phyloP scores from a whole-genome alignment of 345 rosid species.

The Salix caprea region DNA sequence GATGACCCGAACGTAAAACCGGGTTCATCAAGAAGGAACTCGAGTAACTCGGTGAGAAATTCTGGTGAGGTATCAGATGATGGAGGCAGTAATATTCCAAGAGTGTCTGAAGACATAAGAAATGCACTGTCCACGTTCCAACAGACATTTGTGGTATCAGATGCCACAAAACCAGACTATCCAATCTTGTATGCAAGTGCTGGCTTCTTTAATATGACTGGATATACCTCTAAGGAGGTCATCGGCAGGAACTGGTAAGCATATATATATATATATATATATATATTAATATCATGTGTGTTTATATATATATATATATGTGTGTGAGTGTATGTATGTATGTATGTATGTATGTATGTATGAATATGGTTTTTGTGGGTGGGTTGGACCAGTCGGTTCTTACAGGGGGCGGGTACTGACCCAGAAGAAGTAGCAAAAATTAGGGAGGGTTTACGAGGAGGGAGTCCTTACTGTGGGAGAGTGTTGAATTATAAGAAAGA shows the following conservation, averaged over 20 bases:
- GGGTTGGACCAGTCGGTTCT: conserved; percentile 55
- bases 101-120: conserved; percentile 72
- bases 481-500: conserved; percentile 91
- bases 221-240: conserved; percentile 88
- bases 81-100: conserved; percentile 47
- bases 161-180: conserved; percentile 83
- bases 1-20: conserved; percentile 44
- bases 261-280: too few relatives aligned
- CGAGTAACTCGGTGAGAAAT: conserved; percentile 67
- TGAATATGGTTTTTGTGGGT: background rate
- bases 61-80: conserved; percentile 57
- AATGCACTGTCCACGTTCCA: conserved; percentile 84
- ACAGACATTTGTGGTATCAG: conserved; percentile 93
- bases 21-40: conserved; percentile 51
- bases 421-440: conserved; percentile 79
- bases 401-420: conserved; percentile 91
- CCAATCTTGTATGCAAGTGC: conserved; percentile 97
- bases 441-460: conserved; percentile 56
- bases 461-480: conserved; percentile 76
- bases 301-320: too few relatives aligned
- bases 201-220: conserved; percentile 96
- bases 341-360: too few relatives aligned
- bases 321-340: too few relatives aligned
- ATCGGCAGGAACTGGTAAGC: conserved; percentile 87
- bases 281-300: too few relatives aligned